These are phyloP conservation scores for Pythium diclinum DNA, from an alignment of 352 stramenopile genomes.

Conservation along the genomic window DNA sequence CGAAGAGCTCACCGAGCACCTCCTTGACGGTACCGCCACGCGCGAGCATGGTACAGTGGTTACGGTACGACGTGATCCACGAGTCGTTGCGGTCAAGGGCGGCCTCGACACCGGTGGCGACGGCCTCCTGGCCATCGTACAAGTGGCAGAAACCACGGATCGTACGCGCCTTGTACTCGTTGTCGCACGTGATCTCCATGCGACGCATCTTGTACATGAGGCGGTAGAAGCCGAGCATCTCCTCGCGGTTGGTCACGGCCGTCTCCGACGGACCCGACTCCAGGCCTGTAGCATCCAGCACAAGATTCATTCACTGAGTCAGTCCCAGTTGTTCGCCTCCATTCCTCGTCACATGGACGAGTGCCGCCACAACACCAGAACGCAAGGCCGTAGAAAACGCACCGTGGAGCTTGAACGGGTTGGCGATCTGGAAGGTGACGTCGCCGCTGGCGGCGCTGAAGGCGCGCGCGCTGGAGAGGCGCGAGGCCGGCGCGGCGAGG, in stretches of 20 bases:
- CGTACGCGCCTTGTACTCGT: conserved; percentile 98
- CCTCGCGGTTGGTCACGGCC: conserved; percentile 91
- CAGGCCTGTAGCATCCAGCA: conserved; percentile 41
- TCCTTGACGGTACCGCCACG: conserved; percentile 92
- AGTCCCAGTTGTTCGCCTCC: background rate
- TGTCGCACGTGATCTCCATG: conserved; percentile 99
- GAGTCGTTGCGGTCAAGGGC: conserved; percentile 94
- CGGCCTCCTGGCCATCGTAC: conserved; percentile 99
- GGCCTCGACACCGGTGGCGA: conserved; percentile 96
- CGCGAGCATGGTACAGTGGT: conserved; percentile 97
- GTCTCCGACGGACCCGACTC: conserved; percentile 60
- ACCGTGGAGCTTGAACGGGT: conserved; percentile 83
- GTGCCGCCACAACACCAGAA: background rate
- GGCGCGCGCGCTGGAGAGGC: conserved; percentile 34
- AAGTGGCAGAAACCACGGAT: conserved; percentile 99
- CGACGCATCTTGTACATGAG: conserved; percentile 99
- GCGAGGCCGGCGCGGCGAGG: conserved; percentile 31
- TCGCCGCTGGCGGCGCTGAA: conserved; percentile 65
- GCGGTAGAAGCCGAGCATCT: conserved; percentile 96
- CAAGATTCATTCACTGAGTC: background rate
- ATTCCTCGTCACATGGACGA: conserved; percentile 3
- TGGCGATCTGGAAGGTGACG: conserved; percentile 66
- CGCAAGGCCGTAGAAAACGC: conserved; percentile 15
- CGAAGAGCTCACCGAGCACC: conserved; percentile 97
- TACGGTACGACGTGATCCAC: conserved; percentile 99